Evolutionary conservation across 352 stramenopile genomes (phyloP), one percentile per base, ranked within the genome.

Genomic region (Pythium scleroteichum): DNA sequence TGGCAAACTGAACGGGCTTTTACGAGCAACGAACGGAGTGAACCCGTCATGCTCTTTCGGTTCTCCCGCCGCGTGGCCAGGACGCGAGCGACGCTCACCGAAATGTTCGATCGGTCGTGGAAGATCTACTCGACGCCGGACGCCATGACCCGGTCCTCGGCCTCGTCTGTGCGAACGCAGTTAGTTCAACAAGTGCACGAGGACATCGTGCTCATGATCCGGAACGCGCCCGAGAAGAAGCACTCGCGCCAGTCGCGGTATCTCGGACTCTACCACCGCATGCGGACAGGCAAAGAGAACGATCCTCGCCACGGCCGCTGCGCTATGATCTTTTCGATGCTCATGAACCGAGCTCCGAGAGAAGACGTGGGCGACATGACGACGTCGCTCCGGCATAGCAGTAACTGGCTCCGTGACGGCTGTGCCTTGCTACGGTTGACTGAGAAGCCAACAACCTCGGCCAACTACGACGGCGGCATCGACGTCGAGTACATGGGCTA

Each of bases 401-500:
- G 38, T 8, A 68, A 40, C 16, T 69, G 62, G 62, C 27, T 69
- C 20, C 53, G 60, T n/a, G 62, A 69, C 40, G 62, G 62, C 4
- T 61, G 50, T 17, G 54, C 54, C 12, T 19, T 69, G n/a, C 35
- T 69, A 27, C 62, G 62, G 20, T 42, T 69, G 22, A 64, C 54
- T 3, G 62, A 69, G 35, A 59, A 62, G 19, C 50, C 46, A 1
- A 33, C 35, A 1, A 54, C 54, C 26, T 26, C 52, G 2, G 44
- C 53, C 10, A 61, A 62, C 16, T 44, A 23, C 8, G 59, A 60
- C 24, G 22, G n/a, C 1, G 50, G 50, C 17, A 48, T 69, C 26
- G 62, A 69, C 19, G 39, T 69, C 38, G 62, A 69, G 62, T 69
- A 69, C 55, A 69, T 69, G 62, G 62, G 62, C 45, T 64, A 63